Percentiles rank a stretch among this genome's conserved stretches.
Evolutionary conservation across 169 alveolate genomes (phyloP).

Genomic region (Pseudocohnilembus persalinus): DNA sequence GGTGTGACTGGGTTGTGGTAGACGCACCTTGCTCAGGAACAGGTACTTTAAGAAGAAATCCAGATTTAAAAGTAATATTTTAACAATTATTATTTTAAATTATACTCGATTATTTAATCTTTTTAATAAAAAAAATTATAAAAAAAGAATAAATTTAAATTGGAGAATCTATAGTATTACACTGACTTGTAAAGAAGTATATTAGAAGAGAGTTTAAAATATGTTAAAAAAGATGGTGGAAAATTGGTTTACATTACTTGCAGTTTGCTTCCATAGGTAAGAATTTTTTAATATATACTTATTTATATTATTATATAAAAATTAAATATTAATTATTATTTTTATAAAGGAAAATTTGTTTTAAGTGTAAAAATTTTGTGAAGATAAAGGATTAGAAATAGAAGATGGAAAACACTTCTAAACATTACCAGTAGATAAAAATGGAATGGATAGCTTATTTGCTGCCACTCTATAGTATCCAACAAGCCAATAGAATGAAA

Average conservation of each 20-base stretch:
- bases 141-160: constrained; percentile 47
- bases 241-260: constrained; percentile 91
- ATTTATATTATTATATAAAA: neutral
- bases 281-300: constrained; percentile 66
- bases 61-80: constrained; percentile 84
- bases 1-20: constrained; percentile 89
- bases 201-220: constrained; percentile 49
- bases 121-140: no score
- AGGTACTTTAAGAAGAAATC: constrained; percentile 93
- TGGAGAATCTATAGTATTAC: constrained; percentile 46
- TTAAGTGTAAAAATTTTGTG: constrained; percentile 60
- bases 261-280: constrained; percentile 88
- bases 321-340: constrained; percentile 51
- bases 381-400: constrained; percentile 75
- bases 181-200: constrained; percentile 48
- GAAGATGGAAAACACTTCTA: constrained; percentile 81
- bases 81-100: neutral
- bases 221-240: constrained; percentile 68
- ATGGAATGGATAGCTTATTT: constrained; percentile 95
- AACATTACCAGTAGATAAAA: constrained; percentile 85
- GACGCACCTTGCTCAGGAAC: constrained; percentile 96
- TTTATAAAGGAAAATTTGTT: constrained; percentile 48
- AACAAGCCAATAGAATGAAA: no score
- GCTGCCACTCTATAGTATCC: constrained; percentile 78
- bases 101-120: neutral